Evolutionary conservation across 495 filamentous ascomycete species (phyloP).

Genomic region (Neurospora sp.): DNA sequence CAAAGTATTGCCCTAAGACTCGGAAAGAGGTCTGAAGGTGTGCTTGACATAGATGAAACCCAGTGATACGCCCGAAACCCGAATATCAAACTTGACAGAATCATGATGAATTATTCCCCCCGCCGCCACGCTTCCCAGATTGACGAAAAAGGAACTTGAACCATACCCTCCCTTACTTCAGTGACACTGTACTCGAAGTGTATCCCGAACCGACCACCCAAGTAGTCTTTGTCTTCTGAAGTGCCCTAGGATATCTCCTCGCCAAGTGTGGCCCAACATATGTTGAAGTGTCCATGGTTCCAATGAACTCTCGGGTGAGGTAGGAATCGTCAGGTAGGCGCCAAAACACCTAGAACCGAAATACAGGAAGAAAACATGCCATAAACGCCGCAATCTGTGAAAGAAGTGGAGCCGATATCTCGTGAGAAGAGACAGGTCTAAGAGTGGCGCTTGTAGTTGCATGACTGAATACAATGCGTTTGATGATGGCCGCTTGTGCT

Average conservation of each 20-base stretch:
- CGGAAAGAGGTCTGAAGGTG: not conserved
- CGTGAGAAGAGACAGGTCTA: slow-evolving; percentile 3
- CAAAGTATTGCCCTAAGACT: not conserved
- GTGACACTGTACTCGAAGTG: not conserved
- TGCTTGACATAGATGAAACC: not conserved
- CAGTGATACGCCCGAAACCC: not conserved
- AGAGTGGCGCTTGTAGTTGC: not conserved
- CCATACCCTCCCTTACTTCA: not conserved
- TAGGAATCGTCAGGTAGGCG: not conserved
- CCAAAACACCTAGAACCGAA: not conserved
- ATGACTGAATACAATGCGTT: not conserved
- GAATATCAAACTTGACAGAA: not conserved
- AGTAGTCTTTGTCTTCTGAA: not conserved
- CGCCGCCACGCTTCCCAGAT: not conserved
- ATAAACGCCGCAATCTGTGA: not conserved
- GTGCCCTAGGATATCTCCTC: not conserved
- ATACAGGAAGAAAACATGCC: not conserved
- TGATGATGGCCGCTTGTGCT: not conserved
- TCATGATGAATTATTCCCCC: not conserved
- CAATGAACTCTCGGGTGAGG: not conserved
- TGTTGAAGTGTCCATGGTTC: not conserved
- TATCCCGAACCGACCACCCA: not conserved
- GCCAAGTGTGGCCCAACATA: not conserved
- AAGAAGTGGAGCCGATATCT: not conserved
- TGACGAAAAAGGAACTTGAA: not conserved